Conservation (phyloP, 345 rosid species). For the Pelargonium nanum region DNA sequence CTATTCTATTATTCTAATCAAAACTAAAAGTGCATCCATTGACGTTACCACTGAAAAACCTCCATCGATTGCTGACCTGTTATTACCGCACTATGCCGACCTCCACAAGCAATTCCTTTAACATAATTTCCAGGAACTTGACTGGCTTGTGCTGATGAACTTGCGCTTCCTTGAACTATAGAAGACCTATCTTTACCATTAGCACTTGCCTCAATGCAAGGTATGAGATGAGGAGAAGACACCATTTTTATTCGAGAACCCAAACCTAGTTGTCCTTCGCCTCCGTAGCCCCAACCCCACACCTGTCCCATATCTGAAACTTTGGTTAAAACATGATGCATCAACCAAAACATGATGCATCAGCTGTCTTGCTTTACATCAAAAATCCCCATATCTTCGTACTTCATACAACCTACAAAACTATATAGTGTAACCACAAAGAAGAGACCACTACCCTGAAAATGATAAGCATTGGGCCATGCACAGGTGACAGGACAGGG, state of each 20-base stretch:
- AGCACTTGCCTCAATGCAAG: constrained; percentile 44
- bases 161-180: constrained; percentile 31
- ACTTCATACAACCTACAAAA: constrained; percentile 55
- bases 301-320: constrained; percentile 95
- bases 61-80: constrained; percentile 43
- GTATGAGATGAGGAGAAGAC: constrained; percentile 70
- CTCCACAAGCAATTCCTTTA: constrained; percentile 73
- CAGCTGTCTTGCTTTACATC: constrained; percentile 45
- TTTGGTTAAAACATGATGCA: constrained; percentile 53
- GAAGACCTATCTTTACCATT: constrained; percentile 36
- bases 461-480: constrained; percentile 8
- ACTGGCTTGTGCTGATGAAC: constrained; percentile 22
- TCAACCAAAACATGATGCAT: constrained; percentile 51
- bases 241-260: constrained; percentile 72
- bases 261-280: constrained; percentile 87
- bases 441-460: constrained; percentile 23
- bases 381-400: constrained; percentile 51
- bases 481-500: constrained; percentile 7
- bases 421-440: constrained; percentile 32
- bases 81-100: constrained; percentile 70
- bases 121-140: constrained; percentile 43
- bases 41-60: not conserved
- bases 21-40: no score
- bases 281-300: constrained; percentile 99
- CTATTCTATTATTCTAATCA: not conserved